A percentile compares a stretch with the other conserved stretches of the same genome.
These are phyloP conservation scores for Cenchrus fungigraminus DNA, from an alignment of 176 grass and related monocot genomes.

Conservation along the genomic window DNA sequence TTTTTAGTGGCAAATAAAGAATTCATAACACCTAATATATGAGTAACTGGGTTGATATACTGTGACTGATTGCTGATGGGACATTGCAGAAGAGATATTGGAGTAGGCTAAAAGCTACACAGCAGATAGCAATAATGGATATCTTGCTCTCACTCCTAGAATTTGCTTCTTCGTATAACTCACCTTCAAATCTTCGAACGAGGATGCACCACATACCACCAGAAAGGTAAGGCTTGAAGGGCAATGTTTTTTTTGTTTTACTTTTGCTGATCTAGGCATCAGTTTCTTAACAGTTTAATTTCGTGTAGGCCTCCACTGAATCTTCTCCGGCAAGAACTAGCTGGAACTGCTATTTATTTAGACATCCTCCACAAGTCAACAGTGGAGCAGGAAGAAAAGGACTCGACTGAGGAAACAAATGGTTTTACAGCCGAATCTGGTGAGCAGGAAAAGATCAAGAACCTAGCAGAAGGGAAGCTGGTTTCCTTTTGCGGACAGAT, in stretches of 20 bases:
- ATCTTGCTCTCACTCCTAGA: constrained; percentile 92
- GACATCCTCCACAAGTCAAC: constrained; percentile 98
- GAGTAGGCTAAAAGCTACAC: constrained; percentile 71
- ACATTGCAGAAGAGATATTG: constrained; percentile 86
- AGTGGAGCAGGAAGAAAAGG: constrained; percentile 38
- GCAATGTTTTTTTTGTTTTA: constrained; percentile 26
- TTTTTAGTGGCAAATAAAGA: background rate
- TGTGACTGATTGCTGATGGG: constrained; percentile 40
- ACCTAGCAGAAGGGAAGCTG: constrained; percentile 85
- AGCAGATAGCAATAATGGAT: constrained; percentile 91
- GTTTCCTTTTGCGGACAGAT: constrained; percentile 93
- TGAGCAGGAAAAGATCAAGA: constrained; percentile 75
- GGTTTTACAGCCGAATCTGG: constrained; percentile 45
- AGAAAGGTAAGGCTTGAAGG: constrained; percentile 65
- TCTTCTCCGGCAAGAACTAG: constrained; percentile 96
- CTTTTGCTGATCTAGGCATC: background rate
- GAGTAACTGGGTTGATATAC: constrained; percentile 33
- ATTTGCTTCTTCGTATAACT: constrained; percentile 98
- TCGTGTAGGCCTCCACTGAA: constrained; percentile 81
- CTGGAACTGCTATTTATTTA: constrained; percentile 92
- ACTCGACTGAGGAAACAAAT: constrained; percentile 45
- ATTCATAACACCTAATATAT: constrained; percentile 4
- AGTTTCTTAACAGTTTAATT: constrained; percentile 46
- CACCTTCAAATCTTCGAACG: constrained; percentile 86
- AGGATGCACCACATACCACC: constrained; percentile 90